phyloP scores from a whole-genome alignment of 192 early-diverging fungal species.

The Lobosporangium transversale region DNA sequence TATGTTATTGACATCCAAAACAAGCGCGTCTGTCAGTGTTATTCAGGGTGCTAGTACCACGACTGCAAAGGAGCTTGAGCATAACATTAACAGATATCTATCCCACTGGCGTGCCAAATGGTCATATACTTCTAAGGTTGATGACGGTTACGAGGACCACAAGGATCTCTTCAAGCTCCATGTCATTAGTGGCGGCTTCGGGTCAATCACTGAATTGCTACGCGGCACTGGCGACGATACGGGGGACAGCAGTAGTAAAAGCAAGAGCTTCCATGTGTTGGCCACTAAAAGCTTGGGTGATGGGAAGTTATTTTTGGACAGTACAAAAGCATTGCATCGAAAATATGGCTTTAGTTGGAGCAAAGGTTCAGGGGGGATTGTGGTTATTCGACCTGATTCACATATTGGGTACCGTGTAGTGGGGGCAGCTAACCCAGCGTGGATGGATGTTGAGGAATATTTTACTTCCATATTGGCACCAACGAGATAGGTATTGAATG shows the following conservation, averaged over 20 bases:
- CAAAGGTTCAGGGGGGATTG: conserved; percentile 11
- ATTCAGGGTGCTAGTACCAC: neutral
- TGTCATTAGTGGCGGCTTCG: conserved; percentile 14
- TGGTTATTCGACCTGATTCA: conserved; percentile 24
- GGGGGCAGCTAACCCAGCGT: conserved; percentile 15
- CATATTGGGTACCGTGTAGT: conserved; percentile 33
- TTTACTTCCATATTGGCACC: conserved; percentile 16
- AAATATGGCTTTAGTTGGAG: conserved; percentile 19
- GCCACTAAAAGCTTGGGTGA: conserved; percentile 1
- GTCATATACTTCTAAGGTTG: conserved; percentile 8
- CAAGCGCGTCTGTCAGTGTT: neutral
- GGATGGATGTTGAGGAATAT: conserved; percentile 35
- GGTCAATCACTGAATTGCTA: no score
- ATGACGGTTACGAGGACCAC: conserved; percentile 21
- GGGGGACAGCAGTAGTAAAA: no score
- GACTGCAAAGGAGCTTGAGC: conserved; percentile 8
- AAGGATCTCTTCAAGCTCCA: conserved; percentile 29
- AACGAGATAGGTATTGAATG: neutral
- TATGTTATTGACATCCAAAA: neutral
- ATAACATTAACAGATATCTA: conserved; percentile 6
- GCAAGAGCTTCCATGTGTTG: conserved; percentile 2
- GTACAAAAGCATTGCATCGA: conserved; percentile 2
- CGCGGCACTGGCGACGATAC: neutral
- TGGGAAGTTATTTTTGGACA: conserved; percentile 12
- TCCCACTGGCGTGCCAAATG: conserved; percentile 17